Conservation (phyloP, 441 rosid species). For the Croton setiger region DNA sequence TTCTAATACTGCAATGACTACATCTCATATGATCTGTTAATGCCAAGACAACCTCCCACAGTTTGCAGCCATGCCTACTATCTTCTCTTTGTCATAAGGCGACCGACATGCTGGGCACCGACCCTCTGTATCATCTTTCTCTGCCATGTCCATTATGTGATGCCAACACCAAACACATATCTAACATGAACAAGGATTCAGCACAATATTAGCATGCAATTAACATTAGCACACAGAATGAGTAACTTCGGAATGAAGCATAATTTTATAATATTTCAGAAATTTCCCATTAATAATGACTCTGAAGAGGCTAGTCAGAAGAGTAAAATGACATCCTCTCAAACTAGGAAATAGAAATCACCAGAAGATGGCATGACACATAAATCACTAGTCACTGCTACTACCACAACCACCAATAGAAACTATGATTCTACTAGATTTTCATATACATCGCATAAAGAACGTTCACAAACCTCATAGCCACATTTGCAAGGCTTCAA, state of each 20-base stretch:
- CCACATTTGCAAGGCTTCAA: conserved; percentile 98
- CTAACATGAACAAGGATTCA: conserved; percentile 19
- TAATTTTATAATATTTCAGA: background rate
- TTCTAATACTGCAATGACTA: background rate
- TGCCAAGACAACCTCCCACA: conserved; percentile 36
- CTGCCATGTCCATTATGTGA: conserved; percentile 57
- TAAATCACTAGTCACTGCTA: too few relatives aligned
- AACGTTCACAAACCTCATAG: conserved; percentile 49
- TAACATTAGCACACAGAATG: background rate
- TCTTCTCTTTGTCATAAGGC: conserved; percentile 52
- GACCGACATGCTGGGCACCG: conserved; percentile 52
- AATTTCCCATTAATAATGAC: background rate
- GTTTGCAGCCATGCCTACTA: conserved; percentile 44
- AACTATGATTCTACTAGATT: background rate
- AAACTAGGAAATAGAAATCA: background rate
- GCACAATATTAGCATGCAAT: background rate
- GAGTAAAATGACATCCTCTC: background rate
- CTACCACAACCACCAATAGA: background rate
- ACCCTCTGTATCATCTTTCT: conserved; percentile 47
- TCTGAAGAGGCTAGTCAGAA: background rate
- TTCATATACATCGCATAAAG: too few relatives aligned
- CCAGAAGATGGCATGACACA: background rate
- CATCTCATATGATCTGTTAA: background rate
- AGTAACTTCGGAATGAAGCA: background rate
- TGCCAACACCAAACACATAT: conserved; percentile 60